phyloP scores from a whole-genome alignment of 2,329 filamentous ascomycete genomes.

The Stromatinia cepivora region DNA sequence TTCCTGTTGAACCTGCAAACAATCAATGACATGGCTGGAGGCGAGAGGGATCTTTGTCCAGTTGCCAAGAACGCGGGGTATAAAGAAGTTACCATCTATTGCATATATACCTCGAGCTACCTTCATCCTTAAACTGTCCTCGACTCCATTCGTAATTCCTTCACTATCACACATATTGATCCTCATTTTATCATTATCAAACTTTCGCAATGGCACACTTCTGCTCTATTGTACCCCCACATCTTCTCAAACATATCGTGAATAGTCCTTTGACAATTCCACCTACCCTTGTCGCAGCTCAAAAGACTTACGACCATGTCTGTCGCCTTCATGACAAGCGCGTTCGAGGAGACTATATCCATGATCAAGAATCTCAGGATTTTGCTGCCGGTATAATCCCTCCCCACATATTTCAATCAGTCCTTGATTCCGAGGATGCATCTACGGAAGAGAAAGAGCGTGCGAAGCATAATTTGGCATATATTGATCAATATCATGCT shows the following conservation, averaged over 20 bases:
- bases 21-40: background rate
- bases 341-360: background rate
- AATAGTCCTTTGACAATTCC: background rate
- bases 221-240: slow-evolving; percentile 5
- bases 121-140: background rate
- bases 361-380: background rate
- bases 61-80: background rate
- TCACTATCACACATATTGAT: background rate
- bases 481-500: background rate
- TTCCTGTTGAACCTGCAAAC: background rate
- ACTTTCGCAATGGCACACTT: background rate
- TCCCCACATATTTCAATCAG: background rate
- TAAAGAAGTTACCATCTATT: background rate
- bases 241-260: slow-evolving; percentile 14
- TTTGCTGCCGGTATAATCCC: background rate
- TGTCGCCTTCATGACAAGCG: background rate
- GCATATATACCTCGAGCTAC: background rate
- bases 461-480: background rate
- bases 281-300: background rate
- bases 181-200: background rate
- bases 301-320: slow-evolving; percentile 6
- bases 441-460: background rate
- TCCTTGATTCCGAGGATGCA: background rate
- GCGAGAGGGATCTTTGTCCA: background rate
- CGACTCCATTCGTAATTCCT: background rate